phyloP scores from a whole-genome alignment of 2,329 filamentous ascomycete species.

The Aspergillus quadricinctus region DNA sequence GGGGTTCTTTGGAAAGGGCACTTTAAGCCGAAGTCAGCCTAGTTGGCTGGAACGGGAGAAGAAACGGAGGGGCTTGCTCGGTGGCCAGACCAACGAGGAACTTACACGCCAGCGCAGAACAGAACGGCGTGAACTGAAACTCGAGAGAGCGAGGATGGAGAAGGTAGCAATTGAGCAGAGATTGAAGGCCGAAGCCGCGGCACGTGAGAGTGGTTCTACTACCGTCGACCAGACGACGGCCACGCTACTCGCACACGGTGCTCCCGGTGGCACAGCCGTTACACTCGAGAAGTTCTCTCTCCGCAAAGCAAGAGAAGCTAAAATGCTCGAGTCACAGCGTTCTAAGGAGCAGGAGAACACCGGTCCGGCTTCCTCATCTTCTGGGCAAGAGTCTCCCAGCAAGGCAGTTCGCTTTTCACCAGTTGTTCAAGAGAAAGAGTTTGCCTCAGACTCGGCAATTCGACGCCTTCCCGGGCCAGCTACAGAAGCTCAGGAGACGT shows the following conservation, averaged over 20 bases:
- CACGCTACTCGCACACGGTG: conserved; percentile 12
- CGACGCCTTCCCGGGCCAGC: conserved; percentile 11
- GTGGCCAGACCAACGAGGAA: conserved; percentile 73
- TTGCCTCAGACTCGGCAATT: conserved; percentile 31
- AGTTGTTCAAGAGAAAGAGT: conserved; percentile 61
- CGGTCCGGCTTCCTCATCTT: conserved; percentile 1
- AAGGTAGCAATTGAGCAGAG: conserved; percentile 77
- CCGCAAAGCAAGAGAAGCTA: conserved; percentile 31
- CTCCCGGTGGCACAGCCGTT: conserved; percentile 12
- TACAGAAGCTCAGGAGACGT: conserved; percentile 8
- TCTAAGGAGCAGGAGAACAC: conserved; percentile 12
- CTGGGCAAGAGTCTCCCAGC: conserved; percentile 11
- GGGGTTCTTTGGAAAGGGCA: conserved; percentile 96
- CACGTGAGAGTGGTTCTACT: conserved; percentile 22
- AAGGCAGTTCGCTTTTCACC: conserved; percentile 71
- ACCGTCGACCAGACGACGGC: conserved; percentile 9
- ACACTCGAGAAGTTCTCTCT: conserved; percentile 31
- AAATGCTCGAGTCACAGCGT: conserved; percentile 18
- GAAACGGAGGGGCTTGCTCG: conserved; percentile 61
- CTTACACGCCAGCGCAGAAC: conserved; percentile 70
- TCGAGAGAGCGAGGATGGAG: conserved; percentile 85
- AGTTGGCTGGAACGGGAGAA: conserved; percentile 86
- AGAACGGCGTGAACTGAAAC: conserved; percentile 79
- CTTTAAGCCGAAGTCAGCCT: conserved; percentile 86
- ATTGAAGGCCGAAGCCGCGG: conserved; percentile 50